phyloP scores from a whole-genome alignment of 768 basidiomycete species.

The Porphyrellus cyaneotinctus region DNA sequence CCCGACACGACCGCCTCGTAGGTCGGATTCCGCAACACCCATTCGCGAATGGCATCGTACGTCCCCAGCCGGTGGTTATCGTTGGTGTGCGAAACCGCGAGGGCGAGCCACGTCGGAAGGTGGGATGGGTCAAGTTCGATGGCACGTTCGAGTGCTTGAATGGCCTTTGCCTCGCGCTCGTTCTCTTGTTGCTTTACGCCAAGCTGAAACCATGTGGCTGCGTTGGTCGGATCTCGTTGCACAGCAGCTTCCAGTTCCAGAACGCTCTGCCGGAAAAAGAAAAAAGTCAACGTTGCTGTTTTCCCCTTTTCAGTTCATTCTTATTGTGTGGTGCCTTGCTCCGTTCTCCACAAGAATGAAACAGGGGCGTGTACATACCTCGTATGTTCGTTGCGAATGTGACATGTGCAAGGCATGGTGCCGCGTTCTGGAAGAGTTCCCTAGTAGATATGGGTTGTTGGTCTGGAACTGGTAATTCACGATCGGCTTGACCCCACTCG shows the following conservation, averaged over 20 bases:
- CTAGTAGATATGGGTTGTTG: conserved; percentile 74
- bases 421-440: conserved; percentile 48
- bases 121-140: conserved; percentile 75
- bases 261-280: conserved; percentile 55
- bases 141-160: conserved; percentile 78
- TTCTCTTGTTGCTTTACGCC: conserved; percentile 98
- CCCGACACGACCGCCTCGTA: conserved; percentile 47
- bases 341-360: conserved; percentile 14
- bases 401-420: conserved; percentile 42
- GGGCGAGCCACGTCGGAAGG: conserved; percentile 82
- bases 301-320: not conserved
- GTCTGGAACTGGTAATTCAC: conserved; percentile 66
- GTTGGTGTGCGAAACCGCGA: conserved; percentile 89
- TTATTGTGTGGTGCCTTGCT: conserved; percentile 2
- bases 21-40: conserved; percentile 61
- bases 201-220: conserved; percentile 82
- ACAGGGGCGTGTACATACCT: conserved; percentile 33
- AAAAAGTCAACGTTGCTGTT: conserved; percentile 16
- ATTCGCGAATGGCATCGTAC: conserved; percentile 76
- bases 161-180: conserved; percentile 88
- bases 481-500: conserved; percentile 56
- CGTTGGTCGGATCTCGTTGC: conserved; percentile 67
- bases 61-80: conserved; percentile 74
- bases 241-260: conserved; percentile 88
- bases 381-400: conserved; percentile 29